Percentiles rank a stretch among this genome's conserved stretches.
Evolutionary conservation across 352 stramenopile genomes (phyloP).

Genomic region (Globisporangium viniferum): DNA sequence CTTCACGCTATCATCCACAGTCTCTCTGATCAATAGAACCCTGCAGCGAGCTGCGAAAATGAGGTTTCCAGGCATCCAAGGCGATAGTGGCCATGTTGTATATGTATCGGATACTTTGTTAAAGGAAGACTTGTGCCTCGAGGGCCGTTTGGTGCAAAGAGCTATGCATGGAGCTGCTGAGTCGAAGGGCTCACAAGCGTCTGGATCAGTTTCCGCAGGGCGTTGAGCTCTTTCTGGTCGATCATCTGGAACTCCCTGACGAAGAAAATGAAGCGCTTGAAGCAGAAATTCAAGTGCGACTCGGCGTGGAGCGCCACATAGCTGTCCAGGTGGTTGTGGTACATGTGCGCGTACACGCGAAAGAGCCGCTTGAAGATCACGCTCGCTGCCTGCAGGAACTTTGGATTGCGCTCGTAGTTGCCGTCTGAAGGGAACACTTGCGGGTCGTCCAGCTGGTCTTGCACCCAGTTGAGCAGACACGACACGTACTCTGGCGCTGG

Average conservation of each 20-base stretch:
- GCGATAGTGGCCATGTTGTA: not conserved
- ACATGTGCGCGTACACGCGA: slow-evolving; percentile 97
- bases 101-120: not conserved
- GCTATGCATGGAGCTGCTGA: not conserved
- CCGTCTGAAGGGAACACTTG: slow-evolving; percentile 46
- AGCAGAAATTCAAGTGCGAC: slow-evolving; percentile 94
- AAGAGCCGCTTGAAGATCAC: slow-evolving; percentile 96
- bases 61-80: not conserved
- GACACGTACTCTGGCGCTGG: slow-evolving; percentile 85
- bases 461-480: slow-evolving; percentile 85
- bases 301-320: slow-evolving; percentile 91
- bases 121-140: not conserved
- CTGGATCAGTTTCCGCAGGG: slow-evolving; percentile 91
- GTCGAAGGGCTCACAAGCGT: slow-evolving; percentile 15
- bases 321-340: slow-evolving; percentile 92
- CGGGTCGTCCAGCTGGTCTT: slow-evolving; percentile 76
- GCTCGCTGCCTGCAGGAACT: slow-evolving; percentile 53
- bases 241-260: slow-evolving; percentile 92
- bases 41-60: not conserved
- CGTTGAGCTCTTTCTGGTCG: slow-evolving; percentile 92
- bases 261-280: slow-evolving; percentile 98
- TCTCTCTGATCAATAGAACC: not conserved
- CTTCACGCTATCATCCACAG: slow-evolving; percentile 1
- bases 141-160: not conserved
- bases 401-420: slow-evolving; percentile 20